Evolutionary conservation across 2,329 filamentous ascomycete species (phyloP), one percentile per base, ranked within the genome.

Genomic region (Zymoseptoria pseudotritici): DNA sequence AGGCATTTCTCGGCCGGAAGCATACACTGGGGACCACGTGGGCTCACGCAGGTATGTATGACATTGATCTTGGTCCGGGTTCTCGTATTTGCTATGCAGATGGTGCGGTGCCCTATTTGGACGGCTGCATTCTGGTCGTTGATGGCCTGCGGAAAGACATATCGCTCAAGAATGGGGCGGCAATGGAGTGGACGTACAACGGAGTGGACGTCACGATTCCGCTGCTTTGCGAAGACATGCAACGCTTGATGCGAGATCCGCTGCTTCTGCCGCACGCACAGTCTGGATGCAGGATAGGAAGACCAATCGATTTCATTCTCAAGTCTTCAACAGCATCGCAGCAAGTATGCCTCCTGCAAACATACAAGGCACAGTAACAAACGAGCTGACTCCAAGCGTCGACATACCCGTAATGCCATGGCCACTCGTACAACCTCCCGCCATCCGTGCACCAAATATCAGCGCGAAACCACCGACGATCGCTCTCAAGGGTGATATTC

Each of bases 11-110:
- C 11, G 58, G 54, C 11, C 54, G 42, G 31, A 36, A 36, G 13
- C 58, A 60, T 9, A 57, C 53, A 13, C 21, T 60, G n/a, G 54
- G 53, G 8, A 59, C 58, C 13, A 56, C 58, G 1, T 59, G 58
- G 58, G 58, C 58, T 24, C 54, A 54, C 8, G 58, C 58, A 2
- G 58, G 54, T 1, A 29, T 60, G 2, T 60, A 60, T 17, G 54
- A 57, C 50, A 26, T 60, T 17, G 54, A 60, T 13, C 57, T 60
- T n/a, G 58, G 58, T 8, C 19, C 57, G 11, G 50, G 36, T 4
- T 50, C 46, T 9, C 54, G 50, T 6, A 53, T 60, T 9, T 29
- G 58, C 21, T 60, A 56, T 20, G 58, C 55, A 17, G 58, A 60
- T 50, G 54, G 54, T 17, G 51, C 54, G 20, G 54, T 60, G 29